Evolutionary conservation across 2,329 filamentous ascomycete genomes (phyloP).

Genomic region (Xylaria sp.): DNA sequence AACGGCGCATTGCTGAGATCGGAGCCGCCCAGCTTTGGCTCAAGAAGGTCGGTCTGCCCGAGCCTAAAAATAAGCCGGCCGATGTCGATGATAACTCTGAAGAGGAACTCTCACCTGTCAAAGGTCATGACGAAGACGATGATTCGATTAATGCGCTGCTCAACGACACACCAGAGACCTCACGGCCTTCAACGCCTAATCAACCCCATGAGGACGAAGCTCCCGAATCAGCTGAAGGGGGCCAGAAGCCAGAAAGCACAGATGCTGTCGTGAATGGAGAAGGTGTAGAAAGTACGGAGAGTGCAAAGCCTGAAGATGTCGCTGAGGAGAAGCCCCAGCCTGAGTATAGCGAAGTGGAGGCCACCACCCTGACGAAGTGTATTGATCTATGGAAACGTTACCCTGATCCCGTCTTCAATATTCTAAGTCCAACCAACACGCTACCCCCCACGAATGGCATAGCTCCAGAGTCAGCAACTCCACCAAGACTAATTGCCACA

Average conservation of each 20-base stretch:
- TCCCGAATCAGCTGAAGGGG: conserved; percentile 38
- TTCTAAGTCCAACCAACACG: conserved; percentile 71
- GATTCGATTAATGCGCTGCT: conserved; percentile 69
- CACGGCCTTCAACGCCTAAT: conserved; percentile 54
- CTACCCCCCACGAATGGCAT: conserved; percentile 75
- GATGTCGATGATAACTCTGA: conserved; percentile 54
- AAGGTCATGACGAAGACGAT: conserved; percentile 55
- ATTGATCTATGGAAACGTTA: conserved; percentile 73
- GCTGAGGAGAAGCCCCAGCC: conserved; percentile 43
- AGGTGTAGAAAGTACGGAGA: conserved; percentile 17
- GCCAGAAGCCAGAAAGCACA: conserved; percentile 14
- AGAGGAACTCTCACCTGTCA: conserved; percentile 50
- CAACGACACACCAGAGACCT: conserved; percentile 66
- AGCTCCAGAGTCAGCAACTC: conserved; percentile 57
- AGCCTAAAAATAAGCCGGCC: conserved; percentile 51
- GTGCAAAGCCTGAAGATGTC: conserved; percentile 18
- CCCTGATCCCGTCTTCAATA: conserved; percentile 65
- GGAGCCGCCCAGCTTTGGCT: conserved; percentile 77
- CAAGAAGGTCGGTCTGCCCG: conserved; percentile 65
- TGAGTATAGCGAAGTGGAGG: conserved; percentile 61
- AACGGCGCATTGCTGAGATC: conserved; percentile 80
- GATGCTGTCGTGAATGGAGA: conserved; percentile 19
- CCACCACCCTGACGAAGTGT: conserved; percentile 63
- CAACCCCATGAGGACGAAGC: conserved; percentile 42
- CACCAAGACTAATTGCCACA: conserved; percentile 77